Evolutionary conservation across 2,329 filamentous ascomycete species (phyloP), one percentile per base, ranked within the genome.

Genomic region (Teratosphaeriaceae sp.): DNA sequence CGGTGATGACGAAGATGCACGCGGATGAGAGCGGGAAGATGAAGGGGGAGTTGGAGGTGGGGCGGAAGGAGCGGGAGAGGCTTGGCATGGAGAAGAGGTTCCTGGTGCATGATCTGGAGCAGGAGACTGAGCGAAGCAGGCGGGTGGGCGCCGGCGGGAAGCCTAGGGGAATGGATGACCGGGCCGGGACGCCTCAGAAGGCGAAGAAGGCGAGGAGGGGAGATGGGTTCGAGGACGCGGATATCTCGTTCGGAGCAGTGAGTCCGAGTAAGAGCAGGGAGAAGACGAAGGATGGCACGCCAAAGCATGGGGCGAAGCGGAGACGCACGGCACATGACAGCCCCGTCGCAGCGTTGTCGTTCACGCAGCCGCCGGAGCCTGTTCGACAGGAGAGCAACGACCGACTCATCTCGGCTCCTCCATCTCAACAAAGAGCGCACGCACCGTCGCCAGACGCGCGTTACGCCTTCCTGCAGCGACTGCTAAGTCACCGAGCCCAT

Each of bases 161-260:
- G 33, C 19, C 50, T 4, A 46, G 45, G 22, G 24, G 24, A 16
- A 23, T 41, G 16, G 22, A 8, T n/a, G 42, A 26, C 22, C 36
- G 3, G 30, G 30, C 7, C 56, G 47, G 12, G 51, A 60, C 58
- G n/a, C 58, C 57, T 21, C 45, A 48, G 23, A 60, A 55, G 45
- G 46, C 33, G 35, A 56, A 52, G 38, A 47, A 51, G 31, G 47
- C 49, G 5, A 52, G 40, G 7, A 43, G 52, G 8, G 75, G 83
- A 1, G 86, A 92, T 63, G 86, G 86, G 0, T 92, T 92, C 54
- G 84, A 89, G 46, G 79, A 86, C 46, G 72, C 75, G 43, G 76
- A 82, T 8, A 27, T n/a, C 8, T 8, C 24, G 54, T 70, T 82
- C 9, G 51, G 46, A 8, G 35, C 53, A 38, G 42, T 53, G 26